Percentiles rank a stretch among this genome's conserved stretches.
Conservation (phyloP, 169 alveolate genomes). For the Plasmodium malariae region DNA sequence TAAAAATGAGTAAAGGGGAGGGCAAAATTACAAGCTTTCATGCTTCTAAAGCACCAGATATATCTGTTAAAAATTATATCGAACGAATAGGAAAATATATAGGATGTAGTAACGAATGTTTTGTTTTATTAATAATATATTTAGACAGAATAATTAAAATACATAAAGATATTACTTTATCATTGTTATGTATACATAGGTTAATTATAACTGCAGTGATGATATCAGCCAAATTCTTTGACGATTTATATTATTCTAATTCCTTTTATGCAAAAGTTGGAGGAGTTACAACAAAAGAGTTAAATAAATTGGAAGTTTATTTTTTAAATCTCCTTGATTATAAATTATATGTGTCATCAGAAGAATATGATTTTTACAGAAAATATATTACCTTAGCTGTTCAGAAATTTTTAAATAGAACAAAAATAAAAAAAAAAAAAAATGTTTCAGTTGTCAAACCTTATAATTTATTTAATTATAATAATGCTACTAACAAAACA, state of each 20-base stretch:
- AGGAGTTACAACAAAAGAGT: conserved; percentile 93
- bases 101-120: conserved; percentile 91
- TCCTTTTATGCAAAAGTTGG: conserved; percentile 93
- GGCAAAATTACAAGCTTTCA: conserved; percentile 89
- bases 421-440: not conserved
- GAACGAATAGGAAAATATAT: conserved; percentile 90
- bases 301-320: conserved; percentile 91
- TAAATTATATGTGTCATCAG: conserved; percentile 89
- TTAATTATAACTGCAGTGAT: conserved; percentile 91
- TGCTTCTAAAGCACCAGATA: conserved; percentile 90
- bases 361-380: conserved; percentile 91
- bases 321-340: conserved; percentile 90
- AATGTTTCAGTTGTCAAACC: not conserved
- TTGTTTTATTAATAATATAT: conserved; percentile 89
- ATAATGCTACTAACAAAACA: not conserved
- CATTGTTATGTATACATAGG: conserved; percentile 90
- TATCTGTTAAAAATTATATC: conserved; percentile 88
- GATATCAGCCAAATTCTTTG: conserved; percentile 94
- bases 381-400: conserved; percentile 83
- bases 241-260: conserved; percentile 93
- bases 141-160: conserved; percentile 86
- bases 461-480: conserved; percentile 7
- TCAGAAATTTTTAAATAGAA: conserved; percentile 33
- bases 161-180: conserved; percentile 84
- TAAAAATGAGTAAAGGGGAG: conserved; percentile 27